Evolutionary conservation across 2,329 filamentous ascomycete genomes (phyloP).

Genomic region (Colletotrichum gloeosporioides): DNA sequence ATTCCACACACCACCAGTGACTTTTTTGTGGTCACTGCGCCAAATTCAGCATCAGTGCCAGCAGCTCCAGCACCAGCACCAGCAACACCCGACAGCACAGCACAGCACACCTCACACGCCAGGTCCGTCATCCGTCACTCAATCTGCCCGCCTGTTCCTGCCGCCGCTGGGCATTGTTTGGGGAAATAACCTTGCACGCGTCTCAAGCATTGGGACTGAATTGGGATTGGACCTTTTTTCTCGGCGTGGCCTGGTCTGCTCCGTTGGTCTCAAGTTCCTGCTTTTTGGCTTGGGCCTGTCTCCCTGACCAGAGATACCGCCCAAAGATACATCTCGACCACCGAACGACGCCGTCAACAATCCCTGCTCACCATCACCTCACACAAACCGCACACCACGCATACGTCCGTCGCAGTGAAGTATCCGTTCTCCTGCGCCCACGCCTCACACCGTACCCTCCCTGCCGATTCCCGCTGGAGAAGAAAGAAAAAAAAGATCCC

Average conservation of each 20-base stretch:
- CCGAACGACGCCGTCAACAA: conserved; percentile 1
- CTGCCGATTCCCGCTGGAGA: conserved; percentile 20
- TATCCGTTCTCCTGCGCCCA: neutral
- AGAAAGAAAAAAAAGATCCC: neutral
- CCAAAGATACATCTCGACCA: neutral
- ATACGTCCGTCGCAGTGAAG: neutral
- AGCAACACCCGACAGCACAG: neutral
- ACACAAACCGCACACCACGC: conserved; percentile 7
- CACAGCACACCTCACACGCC: neutral
- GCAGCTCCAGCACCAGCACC: neutral
- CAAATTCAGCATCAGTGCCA: neutral
- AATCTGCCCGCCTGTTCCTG: conserved; percentile 7
- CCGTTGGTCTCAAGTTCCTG: neutral
- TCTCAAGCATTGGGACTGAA: neutral
- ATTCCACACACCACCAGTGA: conserved; percentile 7
- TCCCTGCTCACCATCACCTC: conserved; percentile 20
- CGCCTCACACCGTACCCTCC: conserved; percentile 5
- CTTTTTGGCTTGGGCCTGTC: neutral
- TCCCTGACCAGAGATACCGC: neutral
- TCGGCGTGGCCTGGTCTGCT: neutral
- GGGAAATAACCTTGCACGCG: neutral
- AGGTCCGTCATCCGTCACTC: neutral
- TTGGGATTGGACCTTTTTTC: neutral
- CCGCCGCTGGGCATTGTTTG: conserved; percentile 14
- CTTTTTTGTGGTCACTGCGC: neutral